A percentile compares a stretch with the other conserved stretches of the same genome.
Evolutionary conservation across 164 flowering plant genomes (phyloP).

Genomic region (Cinnamomum chago): DNA sequence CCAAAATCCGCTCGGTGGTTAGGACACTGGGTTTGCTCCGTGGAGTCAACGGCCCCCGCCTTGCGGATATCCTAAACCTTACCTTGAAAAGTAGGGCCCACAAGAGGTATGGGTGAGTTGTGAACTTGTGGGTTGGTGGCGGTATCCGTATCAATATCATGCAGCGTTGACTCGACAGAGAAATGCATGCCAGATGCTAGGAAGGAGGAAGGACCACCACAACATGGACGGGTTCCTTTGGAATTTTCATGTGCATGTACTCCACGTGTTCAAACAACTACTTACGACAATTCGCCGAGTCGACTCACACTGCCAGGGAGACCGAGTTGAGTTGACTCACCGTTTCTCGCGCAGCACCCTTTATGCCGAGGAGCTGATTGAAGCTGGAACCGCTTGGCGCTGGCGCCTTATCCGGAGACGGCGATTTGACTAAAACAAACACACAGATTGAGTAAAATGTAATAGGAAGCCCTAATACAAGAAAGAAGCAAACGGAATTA

Average conservation of each 20-base stretch:
- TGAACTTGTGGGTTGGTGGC: too few relatives aligned
- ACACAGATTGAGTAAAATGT: background rate
- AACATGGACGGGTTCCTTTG: too few relatives aligned
- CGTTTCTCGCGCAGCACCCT: slow-evolving; percentile 86
- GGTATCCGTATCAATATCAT: too few relatives aligned
- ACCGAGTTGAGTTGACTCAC: slow-evolving; percentile 30
- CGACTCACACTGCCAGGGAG: background rate
- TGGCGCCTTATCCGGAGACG: slow-evolving; percentile 67
- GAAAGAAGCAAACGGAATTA: slow-evolving; percentile 7
- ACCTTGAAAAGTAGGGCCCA: background rate
- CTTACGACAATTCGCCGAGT: background rate
- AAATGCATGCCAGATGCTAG: too few relatives aligned
- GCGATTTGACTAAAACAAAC: slow-evolving; percentile 26
- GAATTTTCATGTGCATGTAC: background rate
- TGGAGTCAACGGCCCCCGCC: too few relatives aligned
- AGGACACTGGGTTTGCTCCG: too few relatives aligned
- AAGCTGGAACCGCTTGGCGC: slow-evolving; percentile 61
- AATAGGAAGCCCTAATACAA: background rate
- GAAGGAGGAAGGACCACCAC: too few relatives aligned
- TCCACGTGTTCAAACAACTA: background rate
- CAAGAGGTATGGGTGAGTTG: background rate
- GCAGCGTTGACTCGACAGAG: too few relatives aligned
- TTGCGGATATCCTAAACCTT: too few relatives aligned
- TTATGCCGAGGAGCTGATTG: slow-evolving; percentile 92
- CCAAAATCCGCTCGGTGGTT: too few relatives aligned